Conservation (phyloP, 23 red algal species). For the Pyropia yezoensis region DNA sequence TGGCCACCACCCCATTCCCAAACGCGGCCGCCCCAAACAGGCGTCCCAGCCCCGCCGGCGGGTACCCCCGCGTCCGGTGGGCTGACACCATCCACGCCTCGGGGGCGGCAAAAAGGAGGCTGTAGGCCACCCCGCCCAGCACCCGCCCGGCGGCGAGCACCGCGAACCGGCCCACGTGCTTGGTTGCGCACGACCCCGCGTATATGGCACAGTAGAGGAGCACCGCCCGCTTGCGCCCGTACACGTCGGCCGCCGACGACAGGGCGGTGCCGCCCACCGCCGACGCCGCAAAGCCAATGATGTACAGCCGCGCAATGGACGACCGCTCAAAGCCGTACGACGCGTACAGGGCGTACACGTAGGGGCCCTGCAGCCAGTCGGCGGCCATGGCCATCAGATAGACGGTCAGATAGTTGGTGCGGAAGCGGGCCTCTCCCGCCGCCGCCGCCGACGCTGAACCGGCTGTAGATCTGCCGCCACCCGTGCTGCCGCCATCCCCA, state of each 20-base stretch:
- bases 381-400: slow-evolving; percentile 68
- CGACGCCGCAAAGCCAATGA: slow-evolving; percentile 71
- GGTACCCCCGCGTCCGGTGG: slow-evolving; percentile 35
- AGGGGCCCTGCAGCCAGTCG: slow-evolving; percentile 89
- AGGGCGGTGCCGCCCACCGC: slow-evolving; percentile 72
- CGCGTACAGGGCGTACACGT: slow-evolving; percentile 86
- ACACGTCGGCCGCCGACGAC: slow-evolving; percentile 67
- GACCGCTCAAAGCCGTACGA: slow-evolving; percentile 66
- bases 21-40: slow-evolving; percentile 70
- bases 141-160: slow-evolving; percentile 57
- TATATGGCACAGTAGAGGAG: slow-evolving; percentile 59
- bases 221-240: slow-evolving; percentile 38
- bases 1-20: slow-evolving; percentile 75
- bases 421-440: slow-evolving; percentile 12
- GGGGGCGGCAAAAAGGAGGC: slow-evolving; percentile 73
- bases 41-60: slow-evolving; percentile 19
- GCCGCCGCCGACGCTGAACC: no score
- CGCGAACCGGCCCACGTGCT: slow-evolving; percentile 43
- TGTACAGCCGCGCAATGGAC: slow-evolving; percentile 57
- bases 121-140: slow-evolving; percentile 67
- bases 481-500: no score
- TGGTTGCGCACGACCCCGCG: slow-evolving; percentile 58
- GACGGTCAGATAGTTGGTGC: slow-evolving; percentile 55
- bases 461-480: no score
- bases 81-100: slow-evolving; percentile 87